These are phyloP conservation scores for Histomonas meleagridis DNA, from an alignment of 208 protist genomes.

Conservation along the genomic window DNA sequence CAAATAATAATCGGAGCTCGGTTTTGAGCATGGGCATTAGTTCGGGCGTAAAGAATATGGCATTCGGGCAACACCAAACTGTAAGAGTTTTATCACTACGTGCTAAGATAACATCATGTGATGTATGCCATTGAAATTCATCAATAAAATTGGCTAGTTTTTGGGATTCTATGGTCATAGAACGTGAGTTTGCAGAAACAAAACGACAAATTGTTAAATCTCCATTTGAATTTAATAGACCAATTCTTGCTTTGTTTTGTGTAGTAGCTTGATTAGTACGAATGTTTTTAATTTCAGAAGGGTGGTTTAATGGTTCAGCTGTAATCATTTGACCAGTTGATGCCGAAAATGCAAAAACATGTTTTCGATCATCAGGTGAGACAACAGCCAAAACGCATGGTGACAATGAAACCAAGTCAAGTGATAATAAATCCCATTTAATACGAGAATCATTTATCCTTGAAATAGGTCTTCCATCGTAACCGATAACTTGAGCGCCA, in stretches of 20 bases:
- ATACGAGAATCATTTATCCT: not conserved
- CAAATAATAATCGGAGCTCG: not conserved
- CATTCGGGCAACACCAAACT: slow-evolving; percentile 11
- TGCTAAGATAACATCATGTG: not conserved
- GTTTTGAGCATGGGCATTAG: not conserved
- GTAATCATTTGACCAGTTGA: not conserved
- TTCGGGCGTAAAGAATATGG: not conserved
- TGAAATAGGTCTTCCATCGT: slow-evolving; percentile 1
- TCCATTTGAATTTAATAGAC: not conserved
- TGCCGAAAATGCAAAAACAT: not conserved
- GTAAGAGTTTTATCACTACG: not conserved
- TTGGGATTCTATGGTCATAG: not conserved
- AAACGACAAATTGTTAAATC: slow-evolving; percentile 29
- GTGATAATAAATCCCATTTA: slow-evolving; percentile 22
- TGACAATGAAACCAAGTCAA: not conserved
- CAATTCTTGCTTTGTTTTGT: not conserved
- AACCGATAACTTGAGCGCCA: not conserved
- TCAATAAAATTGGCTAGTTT: slow-evolving; percentile 29
- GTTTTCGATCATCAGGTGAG: not conserved
- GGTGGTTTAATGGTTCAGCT: not conserved
- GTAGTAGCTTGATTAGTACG: not conserved
- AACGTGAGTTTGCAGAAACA: not conserved
- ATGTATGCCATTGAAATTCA: slow-evolving; percentile 11
- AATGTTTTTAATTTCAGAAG: not conserved
- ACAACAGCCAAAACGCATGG: not conserved